Evolutionary conservation across 1,139 yeast species (phyloP).

Genomic region (Meyerozyma smithsonii): DNA sequence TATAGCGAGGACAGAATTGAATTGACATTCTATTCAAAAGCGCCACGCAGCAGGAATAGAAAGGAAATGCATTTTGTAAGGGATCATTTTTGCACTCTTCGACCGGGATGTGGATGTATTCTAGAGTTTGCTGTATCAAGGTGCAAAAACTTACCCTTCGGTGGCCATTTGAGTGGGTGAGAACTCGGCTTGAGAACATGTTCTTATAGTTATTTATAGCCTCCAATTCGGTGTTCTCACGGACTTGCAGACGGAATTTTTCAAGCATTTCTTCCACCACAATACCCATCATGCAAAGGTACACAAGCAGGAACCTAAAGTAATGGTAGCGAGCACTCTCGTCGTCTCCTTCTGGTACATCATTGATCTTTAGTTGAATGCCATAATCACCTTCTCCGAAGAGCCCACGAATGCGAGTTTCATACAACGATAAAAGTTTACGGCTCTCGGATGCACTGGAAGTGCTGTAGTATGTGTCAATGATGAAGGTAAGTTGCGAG

Average conservation of each 20-base stretch:
- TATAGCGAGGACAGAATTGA: not conserved
- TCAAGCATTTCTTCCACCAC: conserved; percentile 31
- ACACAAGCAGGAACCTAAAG: conserved; percentile 20
- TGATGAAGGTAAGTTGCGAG: conserved; percentile 28
- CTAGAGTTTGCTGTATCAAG: not conserved
- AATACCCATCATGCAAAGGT: conserved; percentile 27
- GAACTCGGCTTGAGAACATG: conserved; percentile 24
- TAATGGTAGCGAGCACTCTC: conserved; percentile 11
- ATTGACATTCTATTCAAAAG: conserved; percentile 19
- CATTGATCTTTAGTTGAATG: not conserved
- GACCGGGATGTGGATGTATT: not conserved
- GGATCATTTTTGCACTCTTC: not conserved
- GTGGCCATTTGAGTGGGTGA: not conserved
- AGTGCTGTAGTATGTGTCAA: conserved; percentile 28
- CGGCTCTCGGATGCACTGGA: not conserved
- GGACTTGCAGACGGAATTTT: conserved; percentile 16
- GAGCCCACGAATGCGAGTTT: not conserved
- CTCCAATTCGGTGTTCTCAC: conserved; percentile 10
- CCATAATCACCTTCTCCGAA: not conserved
- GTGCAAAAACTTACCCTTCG: not conserved
- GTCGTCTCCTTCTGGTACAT: conserved; percentile 5
- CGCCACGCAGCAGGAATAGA: conserved; percentile 17
- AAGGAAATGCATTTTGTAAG: not conserved
- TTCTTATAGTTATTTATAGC: conserved; percentile 14
- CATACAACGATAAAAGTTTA: not conserved